Percentiles rank a stretch among this genome's conserved stretches.
These are phyloP conservation scores for Botrytis fragariae DNA, from an alignment of 2,329 filamentous ascomycete genomes.

Conservation along the genomic window DNA sequence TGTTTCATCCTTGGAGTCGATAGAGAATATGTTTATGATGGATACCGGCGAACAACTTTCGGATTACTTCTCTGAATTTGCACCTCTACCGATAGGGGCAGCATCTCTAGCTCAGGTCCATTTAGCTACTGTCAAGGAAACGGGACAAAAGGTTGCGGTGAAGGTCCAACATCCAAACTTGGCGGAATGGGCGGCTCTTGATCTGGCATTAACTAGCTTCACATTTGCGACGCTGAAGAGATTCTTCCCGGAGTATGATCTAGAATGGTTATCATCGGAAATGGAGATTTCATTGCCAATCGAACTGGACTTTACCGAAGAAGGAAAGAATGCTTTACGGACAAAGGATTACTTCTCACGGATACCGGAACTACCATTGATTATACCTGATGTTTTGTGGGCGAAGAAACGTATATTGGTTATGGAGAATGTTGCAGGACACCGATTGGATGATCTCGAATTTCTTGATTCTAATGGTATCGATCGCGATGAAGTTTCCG, in stretches of 20 bases:
- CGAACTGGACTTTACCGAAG: slow-evolving; percentile 84
- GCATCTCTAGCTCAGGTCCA: slow-evolving; percentile 95
- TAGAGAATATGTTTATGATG: slow-evolving; percentile 78
- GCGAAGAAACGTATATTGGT: slow-evolving; percentile 85
- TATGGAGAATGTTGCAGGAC: slow-evolving; percentile 89
- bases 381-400: slow-evolving; percentile 89
- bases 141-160: slow-evolving; percentile 84
- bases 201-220: slow-evolving; percentile 80
- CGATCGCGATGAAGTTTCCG: slow-evolving; percentile 92
- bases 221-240: slow-evolving; percentile 86
- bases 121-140: slow-evolving; percentile 76
- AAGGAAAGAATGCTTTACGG: slow-evolving; percentile 78
- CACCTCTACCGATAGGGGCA: slow-evolving; percentile 77
- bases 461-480: slow-evolving; percentile 85
- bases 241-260: slow-evolving; percentile 96
- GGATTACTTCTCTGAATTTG: slow-evolving; percentile 85
- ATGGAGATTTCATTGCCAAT: slow-evolving; percentile 89
- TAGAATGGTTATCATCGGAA: slow-evolving; percentile 92
- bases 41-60: slow-evolving; percentile 79
- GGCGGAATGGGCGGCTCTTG: slow-evolving; percentile 85
- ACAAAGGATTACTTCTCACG: slow-evolving; percentile 78
- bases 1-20: slow-evolving; percentile 82
- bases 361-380: slow-evolving; percentile 71
- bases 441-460: slow-evolving; percentile 81
- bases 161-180: slow-evolving; percentile 93